Percentiles rank a stretch among this genome's conserved stretches.
Evolutionary conservation across 306 rosid species (phyloP).

Genomic region (Astragalus glycyphyllos): DNA sequence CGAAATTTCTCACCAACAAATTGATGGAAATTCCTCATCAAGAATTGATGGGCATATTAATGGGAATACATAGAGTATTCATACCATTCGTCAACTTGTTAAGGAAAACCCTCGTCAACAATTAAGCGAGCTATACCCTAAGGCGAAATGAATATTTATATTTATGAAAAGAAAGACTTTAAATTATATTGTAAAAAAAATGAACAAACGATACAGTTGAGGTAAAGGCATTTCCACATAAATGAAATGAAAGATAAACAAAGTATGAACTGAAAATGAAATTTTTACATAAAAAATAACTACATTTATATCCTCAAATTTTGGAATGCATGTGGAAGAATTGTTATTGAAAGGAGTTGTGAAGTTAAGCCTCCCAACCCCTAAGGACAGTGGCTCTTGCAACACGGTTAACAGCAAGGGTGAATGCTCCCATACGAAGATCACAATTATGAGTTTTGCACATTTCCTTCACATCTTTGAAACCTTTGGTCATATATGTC

Average conservation of each 20-base stretch:
- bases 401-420: constrained; percentile 83
- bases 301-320: not conserved
- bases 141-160: not conserved
- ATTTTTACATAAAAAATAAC: not conserved
- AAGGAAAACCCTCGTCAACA: too few species aligned
- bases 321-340: too few species aligned
- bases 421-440: constrained; percentile 97
- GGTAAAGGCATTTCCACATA: not conserved
- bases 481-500: constrained; percentile 80
- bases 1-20: too few species aligned
- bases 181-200: not conserved
- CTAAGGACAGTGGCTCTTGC: constrained; percentile 87
- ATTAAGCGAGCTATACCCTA: too few species aligned
- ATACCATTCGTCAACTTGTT: too few species aligned
- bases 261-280: not conserved
- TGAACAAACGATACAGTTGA: not conserved
- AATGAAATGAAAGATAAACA: not conserved
- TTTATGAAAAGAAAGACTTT: not conserved
- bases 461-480: constrained; percentile 87
- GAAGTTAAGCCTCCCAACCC: constrained; percentile 87
- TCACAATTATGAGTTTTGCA: constrained; percentile 79
- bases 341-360: constrained; percentile 38
- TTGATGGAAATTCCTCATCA: too few species aligned
- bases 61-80: too few species aligned
- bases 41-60: too few species aligned